phyloP scores from a whole-genome alignment of 108 stramenopile species.

The Hondaea fermentalgiana region DNA sequence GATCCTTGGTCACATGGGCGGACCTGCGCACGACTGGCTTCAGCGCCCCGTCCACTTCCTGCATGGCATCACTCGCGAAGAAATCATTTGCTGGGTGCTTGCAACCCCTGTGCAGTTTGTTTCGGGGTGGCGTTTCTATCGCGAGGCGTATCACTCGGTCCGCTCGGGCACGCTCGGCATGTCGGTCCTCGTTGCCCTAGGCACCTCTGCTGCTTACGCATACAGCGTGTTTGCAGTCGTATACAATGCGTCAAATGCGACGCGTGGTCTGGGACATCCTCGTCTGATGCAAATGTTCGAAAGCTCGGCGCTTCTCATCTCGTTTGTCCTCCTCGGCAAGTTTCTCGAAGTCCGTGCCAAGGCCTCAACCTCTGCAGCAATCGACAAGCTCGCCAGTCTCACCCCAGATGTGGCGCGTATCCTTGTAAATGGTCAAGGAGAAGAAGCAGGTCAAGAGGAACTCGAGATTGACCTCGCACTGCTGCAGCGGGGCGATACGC shows the following conservation, averaged over 20 bases:
- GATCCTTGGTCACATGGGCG: background rate
- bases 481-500: constrained; percentile 50
- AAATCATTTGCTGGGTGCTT: constrained; percentile 48
- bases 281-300: constrained; percentile 65
- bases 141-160: constrained; percentile 62
- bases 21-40: background rate
- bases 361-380: constrained; percentile 70
- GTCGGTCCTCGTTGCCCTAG: constrained; percentile 85
- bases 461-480: background rate
- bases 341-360: constrained; percentile 74
- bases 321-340: constrained; percentile 90
- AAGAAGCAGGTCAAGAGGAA: background rate
- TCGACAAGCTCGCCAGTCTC: constrained; percentile 70
- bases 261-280: background rate
- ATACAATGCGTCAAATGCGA: background rate
- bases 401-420: constrained; percentile 53
- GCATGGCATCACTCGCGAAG: constrained; percentile 33
- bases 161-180: constrained; percentile 58
- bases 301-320: constrained; percentile 81
- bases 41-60: background rate
- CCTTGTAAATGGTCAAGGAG: background rate
- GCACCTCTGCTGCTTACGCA: constrained; percentile 75
- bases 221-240: background rate
- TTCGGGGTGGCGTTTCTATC: constrained; percentile 71
- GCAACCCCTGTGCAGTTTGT: constrained; percentile 77